These are phyloP conservation scores for Orbilia ellipsospora DNA, from an alignment of 2,329 filamentous ascomycete species.

Conservation along the genomic window DNA sequence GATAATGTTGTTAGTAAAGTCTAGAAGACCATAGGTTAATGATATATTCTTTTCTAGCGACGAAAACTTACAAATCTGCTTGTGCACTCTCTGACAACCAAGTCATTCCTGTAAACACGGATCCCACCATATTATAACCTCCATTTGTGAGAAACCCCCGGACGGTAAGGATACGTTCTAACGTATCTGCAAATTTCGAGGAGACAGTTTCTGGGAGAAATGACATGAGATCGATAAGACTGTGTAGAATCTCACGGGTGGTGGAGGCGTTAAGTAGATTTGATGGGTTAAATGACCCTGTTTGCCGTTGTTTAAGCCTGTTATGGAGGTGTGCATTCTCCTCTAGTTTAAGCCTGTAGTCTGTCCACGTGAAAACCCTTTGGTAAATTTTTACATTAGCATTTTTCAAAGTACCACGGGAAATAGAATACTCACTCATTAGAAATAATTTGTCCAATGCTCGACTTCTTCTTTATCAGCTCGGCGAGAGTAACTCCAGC, in stretches of 20 bases:
- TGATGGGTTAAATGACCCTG: not conserved
- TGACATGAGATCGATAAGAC: not conserved
- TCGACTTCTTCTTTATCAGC: not conserved
- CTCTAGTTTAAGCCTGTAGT: not conserved
- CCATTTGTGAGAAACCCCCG: not conserved
- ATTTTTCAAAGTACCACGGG: not conserved
- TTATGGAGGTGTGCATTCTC: not conserved
- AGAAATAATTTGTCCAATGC: not conserved
- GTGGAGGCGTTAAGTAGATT: not conserved
- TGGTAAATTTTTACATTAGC: not conserved
- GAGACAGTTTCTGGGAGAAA: no score
- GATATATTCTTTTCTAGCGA: not conserved
- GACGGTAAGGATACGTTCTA: no score
- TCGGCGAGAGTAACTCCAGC: conserved; percentile 10
- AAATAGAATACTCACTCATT: not conserved
- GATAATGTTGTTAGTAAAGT: not conserved
- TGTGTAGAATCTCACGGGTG: not conserved
- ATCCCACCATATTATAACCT: not conserved
- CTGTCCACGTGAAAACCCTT: not conserved
- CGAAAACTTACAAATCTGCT: not conserved
- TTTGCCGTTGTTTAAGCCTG: not conserved
- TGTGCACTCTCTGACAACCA: not conserved
- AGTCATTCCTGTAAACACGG: not conserved
- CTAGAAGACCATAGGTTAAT: not conserved
- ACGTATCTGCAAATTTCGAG: no score